Base-by-base conservation (phyloP, 140 eudicot genomes). In the Flaveria floridana region DNA sequence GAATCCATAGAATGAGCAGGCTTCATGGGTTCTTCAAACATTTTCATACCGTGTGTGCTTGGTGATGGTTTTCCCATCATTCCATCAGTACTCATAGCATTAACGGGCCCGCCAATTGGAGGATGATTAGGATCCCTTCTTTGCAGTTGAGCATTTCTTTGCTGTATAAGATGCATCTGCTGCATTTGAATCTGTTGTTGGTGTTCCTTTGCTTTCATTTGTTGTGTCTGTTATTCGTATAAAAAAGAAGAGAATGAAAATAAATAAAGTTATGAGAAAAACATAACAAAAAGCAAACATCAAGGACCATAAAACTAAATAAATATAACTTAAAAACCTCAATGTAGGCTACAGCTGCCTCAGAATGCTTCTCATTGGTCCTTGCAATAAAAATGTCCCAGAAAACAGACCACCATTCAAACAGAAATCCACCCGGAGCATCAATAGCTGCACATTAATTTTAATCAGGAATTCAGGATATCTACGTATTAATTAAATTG, bases 371-470 rank as follows among this genome's bases (percentile, higher is more conserved):
- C 85, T 95, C 99, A 37, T 89, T 95, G 76, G 99, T 95, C 84
- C 99, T 82, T 51, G 99, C 99, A 53, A 95, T 95, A 76, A 95
- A 95, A 26, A 95, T 91, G 83, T 95, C 99, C 99, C 99, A 95
- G 51, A 95, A 95, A 76, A 95, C 99, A 52, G 99, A 95, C 99
- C 97, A 95, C 99, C 99, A 95, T 76, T 95, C 97, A 71, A 95
- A 95, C 46, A 95, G 96, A 84, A 95, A 95, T 65, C 99, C 99
- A 42, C 99, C 97, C 1, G 97, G 99, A 19, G 99, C 99, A 89
- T 95, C 99, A 76, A 95, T 91, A 70, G 99, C 99, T 95, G 86
- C 76, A 82, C 78, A 48, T 68, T 34, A 76, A 63, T 68, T 10
- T 7, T 10, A 77, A 37, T 26, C 19, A 46, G 10, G 14, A 70